phyloP scores from a whole-genome alignment of 2,329 filamentous ascomycete genomes.

The Sporothrix brunneoviolacea region DNA sequence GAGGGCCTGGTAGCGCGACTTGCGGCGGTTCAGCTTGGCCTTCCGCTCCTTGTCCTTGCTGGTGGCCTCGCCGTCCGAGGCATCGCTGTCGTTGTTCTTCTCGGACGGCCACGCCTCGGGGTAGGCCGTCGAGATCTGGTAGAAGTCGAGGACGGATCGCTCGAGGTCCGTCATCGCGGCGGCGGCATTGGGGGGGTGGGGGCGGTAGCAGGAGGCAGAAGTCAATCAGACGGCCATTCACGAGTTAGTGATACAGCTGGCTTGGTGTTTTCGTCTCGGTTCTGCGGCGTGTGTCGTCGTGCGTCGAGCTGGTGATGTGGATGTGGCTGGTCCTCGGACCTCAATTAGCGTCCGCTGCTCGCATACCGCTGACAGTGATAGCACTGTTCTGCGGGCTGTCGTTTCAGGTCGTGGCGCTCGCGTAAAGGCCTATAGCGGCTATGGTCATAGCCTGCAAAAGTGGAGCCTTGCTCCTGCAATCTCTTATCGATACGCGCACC shows the following conservation, averaged over 20 bases:
- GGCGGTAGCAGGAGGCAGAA: neutral
- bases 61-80: conserved; percentile 51
- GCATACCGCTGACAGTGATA: too few species aligned
- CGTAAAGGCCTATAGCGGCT: too few species aligned
- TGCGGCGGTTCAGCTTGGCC: conserved; percentile 51
- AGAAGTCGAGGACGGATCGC: conserved; percentile 76
- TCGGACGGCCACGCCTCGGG: conserved; percentile 83
- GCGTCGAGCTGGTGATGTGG: too few species aligned
- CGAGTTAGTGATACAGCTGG: neutral
- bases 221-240: neutral
- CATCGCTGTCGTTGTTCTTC: conserved; percentile 56
- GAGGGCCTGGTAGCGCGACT: conserved; percentile 78
- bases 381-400: too few species aligned
- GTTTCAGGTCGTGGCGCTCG: too few species aligned
- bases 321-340: too few species aligned
- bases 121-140: conserved; percentile 72
- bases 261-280: too few species aligned
- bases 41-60: conserved; percentile 47
- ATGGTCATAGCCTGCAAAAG: too few species aligned
- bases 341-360: too few species aligned
- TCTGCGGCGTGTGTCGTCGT: too few species aligned
- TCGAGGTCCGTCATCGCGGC: conserved; percentile 62
- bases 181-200: neutral
- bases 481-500: conserved; percentile 12
- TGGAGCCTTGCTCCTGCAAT: too few species aligned